Evolutionary conservation across 495 filamentous ascomycete genomes (phyloP).

Genomic region (Endocarpon pusillum): DNA sequence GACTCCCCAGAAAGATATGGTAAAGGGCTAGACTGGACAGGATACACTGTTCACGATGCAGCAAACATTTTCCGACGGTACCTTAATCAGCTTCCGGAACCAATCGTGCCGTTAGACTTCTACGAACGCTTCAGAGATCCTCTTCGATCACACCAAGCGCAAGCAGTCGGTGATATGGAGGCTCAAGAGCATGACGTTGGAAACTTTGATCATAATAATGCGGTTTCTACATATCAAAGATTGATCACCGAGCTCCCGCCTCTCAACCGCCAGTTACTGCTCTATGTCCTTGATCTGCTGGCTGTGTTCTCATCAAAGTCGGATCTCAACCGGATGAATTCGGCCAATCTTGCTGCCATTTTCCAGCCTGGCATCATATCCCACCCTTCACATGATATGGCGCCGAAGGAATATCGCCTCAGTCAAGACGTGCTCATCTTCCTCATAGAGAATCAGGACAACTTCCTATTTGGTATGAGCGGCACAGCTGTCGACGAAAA

Average conservation of each 20-base stretch:
- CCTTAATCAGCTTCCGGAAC: conserved; percentile 83
- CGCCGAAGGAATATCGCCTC: conserved; percentile 76
- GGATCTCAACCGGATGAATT: conserved; percentile 91
- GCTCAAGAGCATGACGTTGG: conserved; percentile 32
- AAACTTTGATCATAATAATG: conserved; percentile 53
- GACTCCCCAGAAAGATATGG: conserved; percentile 93
- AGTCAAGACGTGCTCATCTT: conserved; percentile 97
- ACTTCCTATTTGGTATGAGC: conserved; percentile 86
- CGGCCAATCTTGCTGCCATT: conserved; percentile 87
- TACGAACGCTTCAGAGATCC: conserved; percentile 86
- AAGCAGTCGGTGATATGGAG: conserved; percentile 46
- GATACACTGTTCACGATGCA: conserved; percentile 97
- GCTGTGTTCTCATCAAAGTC: conserved; percentile 97
- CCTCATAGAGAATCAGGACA: conserved; percentile 88
- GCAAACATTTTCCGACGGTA: conserved; percentile 93
- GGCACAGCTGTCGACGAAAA: conserved; percentile 78
- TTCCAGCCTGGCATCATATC: conserved; percentile 95
- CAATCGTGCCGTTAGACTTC: conserved; percentile 87
- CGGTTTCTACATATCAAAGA: conserved; percentile 69
- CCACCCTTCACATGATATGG: conserved; percentile 88
- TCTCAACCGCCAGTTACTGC: conserved; percentile 81
- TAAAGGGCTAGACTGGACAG: conserved; percentile 91
- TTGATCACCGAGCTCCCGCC: conserved; percentile 86
- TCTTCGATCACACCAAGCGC: conserved; percentile 55
- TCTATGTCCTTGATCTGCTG: conserved; percentile 95